phyloP scores from a whole-genome alignment of 495 filamentous ascomycete species.

The Penicillium riverlandense region DNA sequence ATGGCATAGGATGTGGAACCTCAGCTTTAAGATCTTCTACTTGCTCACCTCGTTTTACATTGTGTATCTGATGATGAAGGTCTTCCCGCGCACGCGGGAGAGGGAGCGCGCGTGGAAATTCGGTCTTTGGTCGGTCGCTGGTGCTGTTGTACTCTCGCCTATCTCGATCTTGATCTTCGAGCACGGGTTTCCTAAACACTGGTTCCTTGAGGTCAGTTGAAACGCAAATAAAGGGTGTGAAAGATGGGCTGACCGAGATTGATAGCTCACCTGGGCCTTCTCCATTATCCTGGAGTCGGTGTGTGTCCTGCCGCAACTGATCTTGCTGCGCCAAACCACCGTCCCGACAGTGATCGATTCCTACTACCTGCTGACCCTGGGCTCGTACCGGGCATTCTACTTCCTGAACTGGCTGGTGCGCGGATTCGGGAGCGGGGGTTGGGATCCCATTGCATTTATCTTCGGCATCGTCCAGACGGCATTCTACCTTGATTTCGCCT shows the following conservation, averaged over 20 bases:
- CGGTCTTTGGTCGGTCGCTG: conserved; percentile 54
- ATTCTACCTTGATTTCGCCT: conserved; percentile 90
- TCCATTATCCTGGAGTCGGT: conserved; percentile 87
- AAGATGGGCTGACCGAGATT: not conserved
- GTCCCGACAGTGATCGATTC: conserved; percentile 95
- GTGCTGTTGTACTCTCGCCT: conserved; percentile 53
- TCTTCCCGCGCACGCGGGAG: conserved; percentile 84
- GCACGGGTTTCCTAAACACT: conserved; percentile 18
- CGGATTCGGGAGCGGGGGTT: conserved; percentile 48
- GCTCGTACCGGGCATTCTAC: conserved; percentile 85
- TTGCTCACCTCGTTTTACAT: conserved; percentile 80
- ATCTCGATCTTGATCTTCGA: conserved; percentile 60
- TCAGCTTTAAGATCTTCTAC: conserved; percentile 84
- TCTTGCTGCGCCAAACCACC: conserved; percentile 86
- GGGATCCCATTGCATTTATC: conserved; percentile 66
- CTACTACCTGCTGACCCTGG: conserved; percentile 83
- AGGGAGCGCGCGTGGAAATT: conserved; percentile 88
- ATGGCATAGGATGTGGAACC: conserved; percentile 23
- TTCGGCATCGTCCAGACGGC: conserved; percentile 89
- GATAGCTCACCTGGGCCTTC: conserved; percentile 71
- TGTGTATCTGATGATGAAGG: conserved; percentile 74
- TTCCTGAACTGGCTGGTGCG: conserved; percentile 86
- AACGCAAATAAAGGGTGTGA: not conserved
- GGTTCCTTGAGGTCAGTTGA: conserved; percentile 51
- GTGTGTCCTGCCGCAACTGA: conserved; percentile 82